These are phyloP conservation scores for Rosa chinensis DNA, from an alignment of 306 rosid genomes.

Conservation along the genomic window DNA sequence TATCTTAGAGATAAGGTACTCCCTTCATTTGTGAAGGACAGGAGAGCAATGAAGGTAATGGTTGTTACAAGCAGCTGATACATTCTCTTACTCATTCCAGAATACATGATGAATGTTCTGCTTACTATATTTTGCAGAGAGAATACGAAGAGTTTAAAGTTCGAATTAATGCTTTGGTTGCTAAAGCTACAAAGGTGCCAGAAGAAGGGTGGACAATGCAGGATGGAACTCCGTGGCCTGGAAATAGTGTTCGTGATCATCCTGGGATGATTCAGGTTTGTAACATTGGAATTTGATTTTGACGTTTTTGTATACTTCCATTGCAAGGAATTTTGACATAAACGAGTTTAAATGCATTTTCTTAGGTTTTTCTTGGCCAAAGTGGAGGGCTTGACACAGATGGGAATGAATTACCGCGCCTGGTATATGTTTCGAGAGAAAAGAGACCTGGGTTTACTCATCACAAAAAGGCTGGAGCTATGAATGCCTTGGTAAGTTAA, in stretches of 20 bases:
- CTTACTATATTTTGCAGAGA: conserved; percentile 40
- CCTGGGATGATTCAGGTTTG: conserved; percentile 76
- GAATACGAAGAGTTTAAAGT: conserved; percentile 76
- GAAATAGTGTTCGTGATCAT: conserved; percentile 56
- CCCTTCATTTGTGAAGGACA: conserved; percentile 59
- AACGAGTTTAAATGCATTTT: background rate
- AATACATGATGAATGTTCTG: background rate
- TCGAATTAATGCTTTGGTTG: conserved; percentile 60
- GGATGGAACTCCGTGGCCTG: conserved; percentile 80
- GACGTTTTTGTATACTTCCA: background rate
- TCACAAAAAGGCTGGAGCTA: conserved; percentile 68
- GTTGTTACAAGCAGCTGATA: conserved; percentile 7
- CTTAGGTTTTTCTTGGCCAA: conserved; percentile 60
- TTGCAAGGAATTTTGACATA: conserved; percentile 16
- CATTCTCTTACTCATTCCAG: background rate
- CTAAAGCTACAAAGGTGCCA: conserved; percentile 62
- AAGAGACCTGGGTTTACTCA: conserved; percentile 62
- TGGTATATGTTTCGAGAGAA: conserved; percentile 75
- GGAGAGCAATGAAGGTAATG: conserved; percentile 76
- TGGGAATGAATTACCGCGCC: conserved; percentile 58
- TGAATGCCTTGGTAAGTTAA: conserved; percentile 63
- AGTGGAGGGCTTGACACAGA: conserved; percentile 50
- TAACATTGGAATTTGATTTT: background rate
- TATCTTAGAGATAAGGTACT: conserved; percentile 56
- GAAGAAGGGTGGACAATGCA: conserved; percentile 83